phyloP scores from a whole-genome alignment of 164 flowering plant genomes.

The Nymphaea colorata region DNA sequence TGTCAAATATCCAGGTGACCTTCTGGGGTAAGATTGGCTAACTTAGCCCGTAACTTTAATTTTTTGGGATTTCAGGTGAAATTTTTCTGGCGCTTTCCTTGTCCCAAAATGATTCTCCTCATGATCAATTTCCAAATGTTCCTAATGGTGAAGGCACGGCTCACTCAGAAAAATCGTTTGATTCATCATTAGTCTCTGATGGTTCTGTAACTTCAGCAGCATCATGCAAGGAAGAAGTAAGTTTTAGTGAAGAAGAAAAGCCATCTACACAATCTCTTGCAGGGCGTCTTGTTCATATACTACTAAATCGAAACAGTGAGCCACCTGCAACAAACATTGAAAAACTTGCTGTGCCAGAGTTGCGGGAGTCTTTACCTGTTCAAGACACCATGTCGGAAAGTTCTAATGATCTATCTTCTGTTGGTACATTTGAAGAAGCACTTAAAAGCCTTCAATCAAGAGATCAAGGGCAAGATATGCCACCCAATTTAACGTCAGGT shows the following conservation, averaged over 20 bases:
- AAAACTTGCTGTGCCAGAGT: constrained; percentile 20
- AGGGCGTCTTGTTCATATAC: constrained; percentile 52
- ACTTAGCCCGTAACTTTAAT: not conserved
- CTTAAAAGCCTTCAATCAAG: constrained; percentile 38
- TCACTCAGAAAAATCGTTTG: constrained; percentile 15
- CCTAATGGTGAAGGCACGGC: constrained; percentile 16
- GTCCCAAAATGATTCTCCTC: constrained; percentile 29
- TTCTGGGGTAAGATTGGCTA: not conserved
- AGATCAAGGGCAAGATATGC: constrained; percentile 52
- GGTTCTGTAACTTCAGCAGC: constrained; percentile 25
- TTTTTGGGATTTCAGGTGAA: constrained; percentile 42
- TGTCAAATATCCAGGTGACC: too few species aligned
- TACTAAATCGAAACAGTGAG: constrained; percentile 35
- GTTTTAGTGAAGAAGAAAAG: constrained; percentile 45
- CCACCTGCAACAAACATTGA: constrained; percentile 12
- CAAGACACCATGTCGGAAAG: constrained; percentile 25
- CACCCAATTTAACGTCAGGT: constrained; percentile 68
- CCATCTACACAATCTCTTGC: constrained; percentile 26
- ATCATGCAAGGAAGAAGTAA: constrained; percentile 23
- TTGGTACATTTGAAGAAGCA: constrained; percentile 46
- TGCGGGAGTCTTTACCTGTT: constrained; percentile 20
- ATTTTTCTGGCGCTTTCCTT: constrained; percentile 60
- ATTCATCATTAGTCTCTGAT: constrained; percentile 19
- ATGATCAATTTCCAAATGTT: constrained; percentile 14
- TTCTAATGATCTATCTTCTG: constrained; percentile 35